Percentiles rank a stretch among this genome's conserved stretches.
These are phyloP conservation scores for Sungouiozyma intestinalis DNA, from an alignment of 805 yeast genomes.

Conservation along the genomic window DNA sequence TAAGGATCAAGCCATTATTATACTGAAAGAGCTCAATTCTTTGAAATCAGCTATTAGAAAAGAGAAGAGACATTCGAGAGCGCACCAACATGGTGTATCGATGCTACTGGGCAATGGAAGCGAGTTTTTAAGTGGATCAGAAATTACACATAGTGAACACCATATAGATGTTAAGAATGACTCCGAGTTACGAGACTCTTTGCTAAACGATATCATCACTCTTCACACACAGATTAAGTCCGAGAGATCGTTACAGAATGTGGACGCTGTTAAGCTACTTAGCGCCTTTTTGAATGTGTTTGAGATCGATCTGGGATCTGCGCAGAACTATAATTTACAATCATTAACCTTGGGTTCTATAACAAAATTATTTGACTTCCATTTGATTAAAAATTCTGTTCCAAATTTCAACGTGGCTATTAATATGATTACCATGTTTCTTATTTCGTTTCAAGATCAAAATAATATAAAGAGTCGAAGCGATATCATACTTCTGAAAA, in stretches of 20 bases:
- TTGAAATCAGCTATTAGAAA: constrained; percentile 84
- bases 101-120: constrained; percentile 64
- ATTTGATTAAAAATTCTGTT: constrained; percentile 38
- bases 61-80: constrained; percentile 56
- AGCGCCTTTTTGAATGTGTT: constrained; percentile 58
- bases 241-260: constrained; percentile 37
- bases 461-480: no score
- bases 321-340: constrained; percentile 51
- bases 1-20: constrained; percentile 65
- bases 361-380: constrained; percentile 60
- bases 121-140: constrained; percentile 4
- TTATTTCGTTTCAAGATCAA: background rate
- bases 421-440: background rate
- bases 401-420: background rate
- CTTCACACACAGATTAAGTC: constrained; percentile 59
- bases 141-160: background rate
- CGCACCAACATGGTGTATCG: constrained; percentile 54
- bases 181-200: constrained; percentile 33
- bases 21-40: constrained; percentile 78
- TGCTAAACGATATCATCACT: constrained; percentile 69
- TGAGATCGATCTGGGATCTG: background rate
- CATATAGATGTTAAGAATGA: constrained; percentile 33
- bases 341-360: constrained; percentile 68
- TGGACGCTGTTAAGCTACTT: constrained; percentile 63
- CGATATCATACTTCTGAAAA: background rate